phyloP scores from a whole-genome alignment of 768 basidiomycete species.

The Termitomyces sp. region DNA sequence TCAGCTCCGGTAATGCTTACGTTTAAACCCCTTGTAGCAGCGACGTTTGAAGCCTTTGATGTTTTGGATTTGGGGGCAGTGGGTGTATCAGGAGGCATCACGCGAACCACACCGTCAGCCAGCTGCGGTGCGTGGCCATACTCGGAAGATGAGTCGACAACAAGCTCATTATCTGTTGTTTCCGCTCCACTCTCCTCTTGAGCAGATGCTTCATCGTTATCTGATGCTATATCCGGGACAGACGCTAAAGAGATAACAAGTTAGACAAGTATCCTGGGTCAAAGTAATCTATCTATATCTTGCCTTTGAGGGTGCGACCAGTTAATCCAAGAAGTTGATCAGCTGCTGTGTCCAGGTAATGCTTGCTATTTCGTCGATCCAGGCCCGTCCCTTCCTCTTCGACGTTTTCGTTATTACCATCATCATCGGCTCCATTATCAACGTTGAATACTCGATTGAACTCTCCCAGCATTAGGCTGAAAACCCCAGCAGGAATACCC shows the following conservation, averaged over 20 bases:
- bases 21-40: constrained; percentile 68
- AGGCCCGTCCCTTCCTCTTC: constrained; percentile 27
- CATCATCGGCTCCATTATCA: constrained; percentile 36
- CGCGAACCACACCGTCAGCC: constrained; percentile 22
- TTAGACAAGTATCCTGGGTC: constrained; percentile 8
- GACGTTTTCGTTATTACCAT: constrained; percentile 17
- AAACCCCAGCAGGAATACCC: constrained; percentile 96
- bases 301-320: constrained; percentile 64
- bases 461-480: constrained; percentile 90
- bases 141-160: constrained; percentile 41
- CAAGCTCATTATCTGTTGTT: constrained; percentile 53
- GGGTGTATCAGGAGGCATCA: constrained; percentile 38
- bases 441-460: constrained; percentile 94
- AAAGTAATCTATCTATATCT: neutral
- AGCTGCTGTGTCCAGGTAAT: constrained; percentile 78
- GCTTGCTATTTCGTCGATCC: constrained; percentile 73
- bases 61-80: constrained; percentile 31
- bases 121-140: constrained; percentile 31
- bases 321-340: constrained; percentile 76
- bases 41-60: constrained; percentile 53
- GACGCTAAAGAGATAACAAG: constrained; percentile 25
- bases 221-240: constrained; percentile 61
- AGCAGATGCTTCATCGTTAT: constrained; percentile 61
- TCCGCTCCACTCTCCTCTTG: constrained; percentile 76
- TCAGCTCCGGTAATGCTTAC: constrained; percentile 46